Conservation (phyloP, 2,329 filamentous ascomycete genomes). For the Rachicladosporium sp. region DNA sequence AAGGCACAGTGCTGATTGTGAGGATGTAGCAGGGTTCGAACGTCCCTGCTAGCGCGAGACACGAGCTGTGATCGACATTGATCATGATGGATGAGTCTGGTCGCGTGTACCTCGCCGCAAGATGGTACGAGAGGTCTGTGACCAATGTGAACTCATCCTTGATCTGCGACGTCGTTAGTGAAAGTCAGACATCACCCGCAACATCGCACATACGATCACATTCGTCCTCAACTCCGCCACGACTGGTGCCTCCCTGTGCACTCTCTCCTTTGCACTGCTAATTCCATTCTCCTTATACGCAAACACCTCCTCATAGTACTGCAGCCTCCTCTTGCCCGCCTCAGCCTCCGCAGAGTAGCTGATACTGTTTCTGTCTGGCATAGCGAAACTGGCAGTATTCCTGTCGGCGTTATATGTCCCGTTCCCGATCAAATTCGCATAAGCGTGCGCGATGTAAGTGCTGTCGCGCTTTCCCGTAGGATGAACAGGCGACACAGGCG, state of each 20-base stretch:
- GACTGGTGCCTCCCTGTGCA: constrained; percentile 26
- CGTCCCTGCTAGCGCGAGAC: constrained; percentile 61
- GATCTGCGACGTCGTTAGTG: constrained; percentile 37
- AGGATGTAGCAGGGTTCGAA: constrained; percentile 72
- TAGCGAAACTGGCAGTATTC: neutral
- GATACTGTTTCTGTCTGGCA: neutral
- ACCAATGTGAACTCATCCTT: constrained; percentile 65
- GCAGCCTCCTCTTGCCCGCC: constrained; percentile 5
- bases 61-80: constrained; percentile 61
- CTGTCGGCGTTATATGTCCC: constrained; percentile 1
- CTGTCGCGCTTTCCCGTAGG: constrained; percentile 7
- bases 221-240: constrained; percentile 38
- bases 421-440: constrained; percentile 6
- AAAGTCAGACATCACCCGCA: constrained; percentile 2
- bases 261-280: constrained; percentile 3
- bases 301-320: constrained; percentile 22
- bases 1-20: constrained; percentile 57
- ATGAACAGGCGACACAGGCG: neutral
- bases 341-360: neutral
- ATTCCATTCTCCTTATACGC: constrained; percentile 18
- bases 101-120: constrained; percentile 64
- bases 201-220: constrained; percentile 34
- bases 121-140: constrained; percentile 57
- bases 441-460: constrained; percentile 7
- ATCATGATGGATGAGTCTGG: constrained; percentile 63